These are phyloP conservation scores for Eucalyptus cladocalyx DNA, from an alignment of 345 rosid species.

Conservation along the genomic window DNA sequence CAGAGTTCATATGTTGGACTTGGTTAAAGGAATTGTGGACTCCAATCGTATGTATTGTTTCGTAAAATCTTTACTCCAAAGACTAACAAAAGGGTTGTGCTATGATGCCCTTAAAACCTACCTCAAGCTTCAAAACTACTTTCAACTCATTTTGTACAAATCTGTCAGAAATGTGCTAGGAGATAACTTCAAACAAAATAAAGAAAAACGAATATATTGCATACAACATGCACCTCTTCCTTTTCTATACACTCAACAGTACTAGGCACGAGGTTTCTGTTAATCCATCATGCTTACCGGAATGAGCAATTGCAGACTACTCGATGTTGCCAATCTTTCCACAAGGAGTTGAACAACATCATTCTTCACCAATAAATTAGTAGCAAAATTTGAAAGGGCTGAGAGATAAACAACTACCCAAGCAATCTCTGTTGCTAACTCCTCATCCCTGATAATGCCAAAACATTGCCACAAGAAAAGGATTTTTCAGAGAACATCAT, in stretches of 20 bases:
- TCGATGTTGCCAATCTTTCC: slow-evolving; percentile 70
- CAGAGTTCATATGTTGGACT: not conserved
- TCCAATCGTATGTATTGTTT: not conserved
- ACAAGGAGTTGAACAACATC: slow-evolving; percentile 64
- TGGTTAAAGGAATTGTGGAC: not conserved
- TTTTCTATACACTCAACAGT: not conserved
- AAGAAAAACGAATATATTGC: not conserved
- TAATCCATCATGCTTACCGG: slow-evolving; percentile 42
- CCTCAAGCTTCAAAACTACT: not conserved
- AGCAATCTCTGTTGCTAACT: slow-evolving; percentile 85
- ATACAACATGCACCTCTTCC: not conserved
- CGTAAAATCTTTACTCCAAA: not conserved
- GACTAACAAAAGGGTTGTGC: not conserved
- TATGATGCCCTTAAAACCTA: not conserved
- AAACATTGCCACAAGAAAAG: not conserved
- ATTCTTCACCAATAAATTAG: slow-evolving; percentile 59
- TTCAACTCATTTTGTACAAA: not conserved
- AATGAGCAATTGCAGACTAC: slow-evolving; percentile 76
- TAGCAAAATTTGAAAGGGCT: slow-evolving; percentile 79
- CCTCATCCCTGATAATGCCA: slow-evolving; percentile 60
- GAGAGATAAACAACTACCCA: slow-evolving; percentile 97
- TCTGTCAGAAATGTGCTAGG: not conserved
- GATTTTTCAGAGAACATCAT: not conserved
- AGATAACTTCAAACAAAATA: not conserved
- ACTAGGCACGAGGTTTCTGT: not conserved